Percentiles rank a stretch among this genome's conserved stretches.
Evolutionary conservation across 495 filamentous ascomycete species (phyloP).

Genomic region (Penicillium bovifimosum): DNA sequence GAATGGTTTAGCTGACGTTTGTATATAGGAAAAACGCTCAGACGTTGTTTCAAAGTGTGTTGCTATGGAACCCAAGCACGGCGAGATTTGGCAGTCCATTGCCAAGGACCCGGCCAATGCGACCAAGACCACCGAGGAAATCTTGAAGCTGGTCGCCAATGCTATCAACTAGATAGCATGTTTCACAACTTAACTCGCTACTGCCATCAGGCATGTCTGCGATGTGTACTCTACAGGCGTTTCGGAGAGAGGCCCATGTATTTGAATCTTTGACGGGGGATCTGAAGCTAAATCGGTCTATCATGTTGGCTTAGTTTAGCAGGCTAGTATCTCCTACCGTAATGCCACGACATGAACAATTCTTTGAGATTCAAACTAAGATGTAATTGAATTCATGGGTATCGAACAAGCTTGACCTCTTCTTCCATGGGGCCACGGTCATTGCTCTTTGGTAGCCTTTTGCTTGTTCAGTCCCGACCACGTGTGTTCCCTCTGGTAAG

Average conservation of each 20-base stretch:
- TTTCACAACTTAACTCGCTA: constrained; percentile 58
- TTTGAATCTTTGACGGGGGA: background rate
- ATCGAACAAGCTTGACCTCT: constrained; percentile 29
- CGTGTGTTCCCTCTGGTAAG: background rate
- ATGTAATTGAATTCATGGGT: constrained; percentile 27
- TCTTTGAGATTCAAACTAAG: constrained; percentile 1
- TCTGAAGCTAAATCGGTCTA: background rate
- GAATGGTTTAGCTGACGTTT: constrained; percentile 6
- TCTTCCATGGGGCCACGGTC: constrained; percentile 10
- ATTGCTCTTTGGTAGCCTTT: constrained; percentile 10
- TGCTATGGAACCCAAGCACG: constrained; percentile 77
- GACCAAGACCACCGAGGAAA: constrained; percentile 65
- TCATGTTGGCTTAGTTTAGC: background rate
- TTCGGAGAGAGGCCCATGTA: constrained; percentile 5
- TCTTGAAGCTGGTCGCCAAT: constrained; percentile 68
- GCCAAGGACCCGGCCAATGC: constrained; percentile 82
- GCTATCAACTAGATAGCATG: constrained; percentile 16
- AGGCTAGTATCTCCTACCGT: background rate
- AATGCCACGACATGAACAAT: background rate
- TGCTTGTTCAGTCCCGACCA: background rate
- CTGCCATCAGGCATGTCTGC: constrained; percentile 15
- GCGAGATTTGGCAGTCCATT: constrained; percentile 84
- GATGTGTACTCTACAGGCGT: constrained; percentile 6
- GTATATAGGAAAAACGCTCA: constrained; percentile 65
- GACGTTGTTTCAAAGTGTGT: constrained; percentile 74